Evolutionary conservation across 225 moss, liverwort and hornwort species (phyloP).

Genomic region (Marchantia polymorpha): DNA sequence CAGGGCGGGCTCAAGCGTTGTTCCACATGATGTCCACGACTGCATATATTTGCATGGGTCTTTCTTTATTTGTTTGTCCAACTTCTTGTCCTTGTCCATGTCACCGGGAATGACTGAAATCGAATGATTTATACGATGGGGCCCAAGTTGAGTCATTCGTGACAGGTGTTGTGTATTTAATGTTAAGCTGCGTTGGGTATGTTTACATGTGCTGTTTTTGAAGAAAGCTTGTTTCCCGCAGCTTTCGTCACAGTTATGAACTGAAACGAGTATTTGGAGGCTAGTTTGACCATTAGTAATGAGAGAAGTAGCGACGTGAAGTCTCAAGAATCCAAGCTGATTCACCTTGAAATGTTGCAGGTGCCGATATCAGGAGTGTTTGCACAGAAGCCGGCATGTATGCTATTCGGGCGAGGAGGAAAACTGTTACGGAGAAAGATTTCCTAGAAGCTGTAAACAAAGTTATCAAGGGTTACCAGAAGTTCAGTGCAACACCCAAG

Average conservation of each 20-base stretch:
- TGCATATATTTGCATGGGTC: too few relatives aligned
- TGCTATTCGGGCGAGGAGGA: conserved; percentile 90
- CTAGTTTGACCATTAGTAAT: neutral
- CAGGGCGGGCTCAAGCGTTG: too few relatives aligned
- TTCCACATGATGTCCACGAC: too few relatives aligned
- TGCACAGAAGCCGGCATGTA: conserved; percentile 98
- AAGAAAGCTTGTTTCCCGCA: too few relatives aligned
- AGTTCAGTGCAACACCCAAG: conserved; percentile 97
- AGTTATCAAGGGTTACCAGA: conserved; percentile 95
- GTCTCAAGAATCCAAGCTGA: neutral
- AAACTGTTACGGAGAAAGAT: conserved; percentile 93
- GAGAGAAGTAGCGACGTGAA: neutral
- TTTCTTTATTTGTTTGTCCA: too few relatives aligned
- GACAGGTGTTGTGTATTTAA: too few relatives aligned
- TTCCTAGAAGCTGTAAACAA: conserved; percentile 93
- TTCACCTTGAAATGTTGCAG: conserved; percentile 36
- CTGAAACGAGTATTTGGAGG: neutral
- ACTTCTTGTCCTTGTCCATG: too few relatives aligned
- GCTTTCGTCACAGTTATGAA: neutral
- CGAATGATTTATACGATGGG: too few relatives aligned
- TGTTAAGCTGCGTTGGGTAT: too few relatives aligned
- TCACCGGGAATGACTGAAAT: too few relatives aligned
- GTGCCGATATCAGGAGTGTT: conserved; percentile 94
- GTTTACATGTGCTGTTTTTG: too few relatives aligned
- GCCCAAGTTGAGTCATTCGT: too few relatives aligned